These are phyloP conservation scores for Erodium trifolium DNA, from an alignment of 441 rosid genomes.

Conservation along the genomic window DNA sequence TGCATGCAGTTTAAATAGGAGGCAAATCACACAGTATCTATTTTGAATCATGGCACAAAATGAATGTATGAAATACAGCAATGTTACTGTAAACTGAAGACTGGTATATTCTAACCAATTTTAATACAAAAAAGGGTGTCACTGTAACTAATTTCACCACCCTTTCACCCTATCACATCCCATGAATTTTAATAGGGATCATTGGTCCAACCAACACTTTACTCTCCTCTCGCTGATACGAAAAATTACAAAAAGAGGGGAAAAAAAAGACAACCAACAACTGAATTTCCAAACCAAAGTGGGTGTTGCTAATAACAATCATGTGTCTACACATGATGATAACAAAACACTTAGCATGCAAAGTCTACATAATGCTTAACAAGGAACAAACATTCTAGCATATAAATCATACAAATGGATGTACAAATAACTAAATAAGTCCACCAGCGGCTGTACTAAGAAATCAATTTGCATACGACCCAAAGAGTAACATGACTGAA, in stretches of 20 bases:
- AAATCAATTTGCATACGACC: background rate
- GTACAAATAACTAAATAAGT: background rate
- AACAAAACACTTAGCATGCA: background rate
- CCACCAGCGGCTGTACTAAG: background rate
- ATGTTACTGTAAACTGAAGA: background rate
- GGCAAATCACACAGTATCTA: background rate
- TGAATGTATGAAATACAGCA: background rate
- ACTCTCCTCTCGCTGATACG: too few relatives aligned
- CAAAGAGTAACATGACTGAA: background rate
- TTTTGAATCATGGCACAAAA: background rate
- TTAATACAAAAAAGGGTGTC: background rate
- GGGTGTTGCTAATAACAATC: background rate
- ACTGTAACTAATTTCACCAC: background rate
- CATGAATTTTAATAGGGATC: background rate
- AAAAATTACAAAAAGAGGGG: too few relatives aligned
- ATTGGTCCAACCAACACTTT: too few relatives aligned
- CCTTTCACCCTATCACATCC: background rate
- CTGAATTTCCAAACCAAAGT: background rate
- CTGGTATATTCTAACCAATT: background rate
- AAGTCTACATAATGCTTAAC: background rate
- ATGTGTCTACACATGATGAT: slow-evolving; percentile 1
- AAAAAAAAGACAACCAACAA: background rate
- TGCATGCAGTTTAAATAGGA: background rate
- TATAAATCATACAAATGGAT: background rate
- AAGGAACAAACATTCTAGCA: background rate